Evolutionary conservation across 139 green algal species (phyloP), one percentile per base, ranked within the genome.

Genomic region (Picochlorum costavermella): DNA sequence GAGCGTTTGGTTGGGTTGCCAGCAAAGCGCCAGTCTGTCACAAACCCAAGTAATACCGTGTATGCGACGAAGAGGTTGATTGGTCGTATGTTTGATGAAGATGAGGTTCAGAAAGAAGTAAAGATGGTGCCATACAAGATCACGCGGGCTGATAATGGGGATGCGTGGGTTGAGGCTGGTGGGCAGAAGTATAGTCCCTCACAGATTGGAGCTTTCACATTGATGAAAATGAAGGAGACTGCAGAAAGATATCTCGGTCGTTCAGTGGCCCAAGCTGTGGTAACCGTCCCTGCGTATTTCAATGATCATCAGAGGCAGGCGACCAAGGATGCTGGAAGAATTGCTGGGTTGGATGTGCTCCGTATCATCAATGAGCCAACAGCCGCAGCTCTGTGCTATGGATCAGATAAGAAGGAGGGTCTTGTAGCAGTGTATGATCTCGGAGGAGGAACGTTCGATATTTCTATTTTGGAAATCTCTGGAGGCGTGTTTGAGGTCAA

Each of bases 291-390:
- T 3, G 94, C 94, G 6, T 99, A 98, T 78, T 99, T 99, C 87
- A 99, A 99, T 74, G 94, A 99, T 80, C 78, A 83, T 12, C 94
- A 99, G 77, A 80, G 93, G 31, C 93, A 98, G 79, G 84, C 83
- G 28, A 90, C 83, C 53, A 88, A 88, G 59, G 81, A 86, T 60
- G 77, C 75, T 58, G 92, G 90, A 30, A 81, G 84, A 51, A 96
- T 95, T 64, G 84, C 86, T 17, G 89, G 88, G n/a, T 73, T 97
- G 44, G 89, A 96, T 26, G 88, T 92, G 45, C 68, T 95, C 74
- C 85, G 94, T 60, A 99, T 99, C 85, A 97, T 99, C 86, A 99
- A 99, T 77, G 94, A 99, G 84, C 94, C 94, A 53, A 99, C 94
- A 5, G 94, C 94, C 29, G 94, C 94, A 4, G 87, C 91, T 11